phyloP scores from a whole-genome alignment of 1,284 basidiomycete genomes.

The Cryptococcus hybrid region DNA sequence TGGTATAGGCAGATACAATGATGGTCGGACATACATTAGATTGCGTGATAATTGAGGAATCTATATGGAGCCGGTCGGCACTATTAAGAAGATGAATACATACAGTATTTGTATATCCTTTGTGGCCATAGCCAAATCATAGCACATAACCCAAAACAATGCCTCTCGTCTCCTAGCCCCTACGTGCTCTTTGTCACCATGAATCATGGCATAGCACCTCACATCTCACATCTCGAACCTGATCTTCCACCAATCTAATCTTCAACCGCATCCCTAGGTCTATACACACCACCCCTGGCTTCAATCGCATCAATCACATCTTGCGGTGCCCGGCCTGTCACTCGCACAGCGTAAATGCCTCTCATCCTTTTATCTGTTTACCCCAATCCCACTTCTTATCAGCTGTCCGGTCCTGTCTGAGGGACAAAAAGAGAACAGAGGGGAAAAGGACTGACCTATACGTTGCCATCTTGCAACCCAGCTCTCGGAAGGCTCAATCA shows the following conservation, averaged over 20 bases:
- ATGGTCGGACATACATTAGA: too few species aligned
- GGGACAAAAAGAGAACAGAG: background rate
- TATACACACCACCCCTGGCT: conserved; percentile 39
- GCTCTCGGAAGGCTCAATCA: conserved; percentile 82
- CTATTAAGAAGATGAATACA: too few species aligned
- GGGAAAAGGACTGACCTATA: conserved; percentile 63
- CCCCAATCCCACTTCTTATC: background rate
- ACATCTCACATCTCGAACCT: too few species aligned
- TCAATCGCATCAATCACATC: conserved; percentile 66
- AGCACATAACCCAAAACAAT: too few species aligned
- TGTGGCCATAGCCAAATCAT: too few species aligned
- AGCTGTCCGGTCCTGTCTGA: background rate
- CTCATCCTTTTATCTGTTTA: conserved; percentile 72
- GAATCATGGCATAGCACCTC: too few species aligned
- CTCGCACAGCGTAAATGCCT: conserved; percentile 84
- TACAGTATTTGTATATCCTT: too few species aligned
- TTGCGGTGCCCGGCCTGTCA: conserved; percentile 79
- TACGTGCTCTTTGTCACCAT: too few species aligned
- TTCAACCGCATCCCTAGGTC: conserved; percentile 43
- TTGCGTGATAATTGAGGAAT: too few species aligned
- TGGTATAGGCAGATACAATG: background rate
- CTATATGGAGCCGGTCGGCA: too few species aligned
- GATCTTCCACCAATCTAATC: conserved; percentile 16
- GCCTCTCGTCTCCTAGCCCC: too few species aligned
- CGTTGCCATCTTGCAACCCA: conserved; percentile 96